These are phyloP conservation scores for Plectosphaerella sp. DNA, from an alignment of 2,329 filamentous ascomycete species.

Conservation along the genomic window DNA sequence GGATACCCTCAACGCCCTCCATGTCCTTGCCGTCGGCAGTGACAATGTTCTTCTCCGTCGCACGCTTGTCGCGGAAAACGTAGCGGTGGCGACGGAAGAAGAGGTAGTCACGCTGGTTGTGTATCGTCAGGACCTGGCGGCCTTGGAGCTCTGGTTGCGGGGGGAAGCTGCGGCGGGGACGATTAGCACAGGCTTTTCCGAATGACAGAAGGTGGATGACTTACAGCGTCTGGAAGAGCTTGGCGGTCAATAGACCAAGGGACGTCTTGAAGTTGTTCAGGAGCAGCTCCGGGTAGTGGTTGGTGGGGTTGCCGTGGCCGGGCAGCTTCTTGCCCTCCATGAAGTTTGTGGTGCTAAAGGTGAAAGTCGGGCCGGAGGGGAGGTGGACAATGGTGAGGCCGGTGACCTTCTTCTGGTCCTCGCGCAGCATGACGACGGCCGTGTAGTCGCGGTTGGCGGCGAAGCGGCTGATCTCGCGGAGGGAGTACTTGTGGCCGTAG, in stretches of 20 bases:
- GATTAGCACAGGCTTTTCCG: not conserved
- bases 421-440: slow-evolving; percentile 76
- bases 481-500: slow-evolving; percentile 84
- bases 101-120: slow-evolving; percentile 95
- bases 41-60: slow-evolving; percentile 81
- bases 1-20: slow-evolving; percentile 78
- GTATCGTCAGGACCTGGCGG: slow-evolving; percentile 83
- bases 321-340: slow-evolving; percentile 82
- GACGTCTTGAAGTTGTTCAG: slow-evolving; percentile 95
- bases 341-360: slow-evolving; percentile 89
- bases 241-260: slow-evolving; percentile 80
- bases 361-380: slow-evolving; percentile 82
- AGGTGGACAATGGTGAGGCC: slow-evolving; percentile 82
- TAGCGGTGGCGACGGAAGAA: slow-evolving; percentile 90
- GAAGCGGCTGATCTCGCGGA: slow-evolving; percentile 85
- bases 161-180: slow-evolving; percentile 36
- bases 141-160: slow-evolving; percentile 78
- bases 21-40: slow-evolving; percentile 78
- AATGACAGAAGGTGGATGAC: not conserved
- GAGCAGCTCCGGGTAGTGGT: slow-evolving; percentile 84
- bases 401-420: slow-evolving; percentile 81
- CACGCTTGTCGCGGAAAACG: slow-evolving; percentile 82
- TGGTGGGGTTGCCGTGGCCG: slow-evolving; percentile 82
- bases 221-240: slow-evolving; percentile 75
- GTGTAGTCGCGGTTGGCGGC: slow-evolving; percentile 80